Conservation (phyloP, 2,329 filamentous ascomycete species). For the Colletotrichum sp. region DNA sequence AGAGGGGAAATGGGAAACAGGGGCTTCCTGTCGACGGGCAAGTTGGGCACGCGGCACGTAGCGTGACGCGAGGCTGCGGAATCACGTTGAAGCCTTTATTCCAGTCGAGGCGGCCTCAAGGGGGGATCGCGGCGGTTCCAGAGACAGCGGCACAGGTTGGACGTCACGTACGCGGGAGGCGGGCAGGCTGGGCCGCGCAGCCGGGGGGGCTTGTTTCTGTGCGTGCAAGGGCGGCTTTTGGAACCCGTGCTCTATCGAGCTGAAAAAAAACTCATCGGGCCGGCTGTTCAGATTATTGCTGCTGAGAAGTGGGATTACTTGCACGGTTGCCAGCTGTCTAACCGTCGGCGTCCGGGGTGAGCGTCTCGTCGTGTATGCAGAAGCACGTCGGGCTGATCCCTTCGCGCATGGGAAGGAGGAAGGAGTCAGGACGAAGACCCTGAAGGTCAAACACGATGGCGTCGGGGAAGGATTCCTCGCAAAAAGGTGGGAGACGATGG, state of each 20-base stretch:
- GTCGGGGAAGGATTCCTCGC: background rate
- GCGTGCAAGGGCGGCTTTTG: background rate
- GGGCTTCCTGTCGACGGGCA: constrained; percentile 87
- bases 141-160: background rate
- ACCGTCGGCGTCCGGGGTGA: background rate
- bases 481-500: background rate
- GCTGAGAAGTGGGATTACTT: background rate
- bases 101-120: background rate
- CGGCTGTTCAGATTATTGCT: background rate
- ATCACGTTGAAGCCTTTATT: background rate
- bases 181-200: background rate
- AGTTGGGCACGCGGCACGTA: constrained; percentile 62
- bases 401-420: background rate
- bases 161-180: background rate
- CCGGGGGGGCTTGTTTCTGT: background rate
- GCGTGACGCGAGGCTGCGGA: constrained; percentile 6
- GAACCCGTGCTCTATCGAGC: background rate
- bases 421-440: background rate
- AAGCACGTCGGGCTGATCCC: background rate
- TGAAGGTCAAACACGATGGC: background rate
- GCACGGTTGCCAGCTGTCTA: background rate
- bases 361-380: background rate
- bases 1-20: constrained; percentile 87
- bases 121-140: background rate
- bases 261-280: background rate